Percentiles rank a stretch among this genome's conserved stretches.
phyloP scores from a whole-genome alignment of 73 alveolate genomes.

The Symbiodinium natans region DNA sequence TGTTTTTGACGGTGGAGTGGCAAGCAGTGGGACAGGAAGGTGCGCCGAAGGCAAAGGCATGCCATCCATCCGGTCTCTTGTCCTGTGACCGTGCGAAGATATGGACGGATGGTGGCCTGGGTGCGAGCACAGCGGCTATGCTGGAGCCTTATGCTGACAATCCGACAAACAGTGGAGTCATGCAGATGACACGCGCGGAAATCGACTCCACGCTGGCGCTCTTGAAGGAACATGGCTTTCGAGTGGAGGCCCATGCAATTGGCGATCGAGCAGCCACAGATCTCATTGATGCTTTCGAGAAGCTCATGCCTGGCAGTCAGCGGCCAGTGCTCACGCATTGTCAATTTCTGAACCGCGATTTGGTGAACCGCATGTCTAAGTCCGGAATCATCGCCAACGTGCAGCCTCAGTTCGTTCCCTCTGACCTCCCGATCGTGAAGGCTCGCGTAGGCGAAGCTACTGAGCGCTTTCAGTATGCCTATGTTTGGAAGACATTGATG shows the following conservation, averaged over 20 bases:
- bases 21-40: conserved; percentile 51
- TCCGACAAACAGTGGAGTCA: conserved; percentile 27
- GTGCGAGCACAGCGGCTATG: conserved; percentile 86
- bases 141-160: conserved; percentile 82
- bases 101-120: conserved; percentile 89
- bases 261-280: conserved; percentile 63
- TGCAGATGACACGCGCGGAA: conserved; percentile 66
- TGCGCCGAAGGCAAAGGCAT: conserved; percentile 41
- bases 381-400: conserved; percentile 75
- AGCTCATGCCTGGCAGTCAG: conserved; percentile 43
- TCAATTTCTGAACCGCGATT: conserved; percentile 36
- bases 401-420: conserved; percentile 83
- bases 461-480: conserved; percentile 45
- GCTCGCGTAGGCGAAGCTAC: conserved; percentile 79
- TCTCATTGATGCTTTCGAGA: conserved; percentile 64
- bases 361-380: conserved; percentile 86
- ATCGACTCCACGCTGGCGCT: conserved; percentile 36
- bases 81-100: conserved; percentile 75
- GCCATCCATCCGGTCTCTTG: conserved; percentile 70
- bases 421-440: conserved; percentile 82
- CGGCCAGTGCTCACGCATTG: conserved; percentile 78
- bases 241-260: conserved; percentile 83
- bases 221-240: conserved; percentile 31
- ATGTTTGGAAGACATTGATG: conserved; percentile 82
- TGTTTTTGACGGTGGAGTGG: conserved; percentile 76